phyloP scores from a whole-genome alignment of 2,329 filamentous ascomycete species.

The Juglanconis juglandina region DNA sequence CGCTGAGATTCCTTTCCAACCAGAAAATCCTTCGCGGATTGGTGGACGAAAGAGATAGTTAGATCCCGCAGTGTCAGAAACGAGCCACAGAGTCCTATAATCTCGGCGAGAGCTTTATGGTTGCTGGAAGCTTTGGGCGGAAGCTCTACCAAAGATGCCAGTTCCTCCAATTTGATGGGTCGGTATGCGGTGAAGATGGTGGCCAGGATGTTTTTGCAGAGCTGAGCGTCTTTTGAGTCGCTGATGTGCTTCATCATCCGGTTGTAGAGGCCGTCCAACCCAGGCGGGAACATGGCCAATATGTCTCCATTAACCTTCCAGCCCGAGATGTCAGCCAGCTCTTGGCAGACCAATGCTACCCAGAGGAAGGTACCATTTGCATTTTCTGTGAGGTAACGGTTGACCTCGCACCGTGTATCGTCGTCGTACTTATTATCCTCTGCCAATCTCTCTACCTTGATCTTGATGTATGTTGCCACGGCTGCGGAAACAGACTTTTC shows the following conservation, averaged over 20 bases:
- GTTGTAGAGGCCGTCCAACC: constrained; percentile 34
- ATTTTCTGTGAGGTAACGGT: constrained; percentile 26
- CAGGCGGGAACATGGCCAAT: constrained; percentile 29
- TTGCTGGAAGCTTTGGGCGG: constrained; percentile 16
- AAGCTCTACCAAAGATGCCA: constrained; percentile 24
- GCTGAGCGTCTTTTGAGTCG: constrained; percentile 24
- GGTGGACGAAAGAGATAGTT: constrained; percentile 2
- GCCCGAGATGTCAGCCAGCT: constrained; percentile 23
- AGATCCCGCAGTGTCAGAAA: constrained; percentile 33
- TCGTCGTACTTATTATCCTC: constrained; percentile 24
- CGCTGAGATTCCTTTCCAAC: constrained; percentile 14
- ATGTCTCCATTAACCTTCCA: constrained; percentile 7
- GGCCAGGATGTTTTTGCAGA: constrained; percentile 34
- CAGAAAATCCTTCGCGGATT: constrained; percentile 2
- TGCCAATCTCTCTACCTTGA: constrained; percentile 31
- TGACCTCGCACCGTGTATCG: constrained; percentile 18
- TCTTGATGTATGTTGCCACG: constrained; percentile 26
- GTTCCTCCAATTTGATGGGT: constrained; percentile 34
- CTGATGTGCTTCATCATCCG: constrained; percentile 35
- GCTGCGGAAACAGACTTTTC: constrained; percentile 10
- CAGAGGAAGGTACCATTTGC: constrained; percentile 42
- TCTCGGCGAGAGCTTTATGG: constrained; percentile 20
- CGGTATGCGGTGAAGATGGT: constrained; percentile 29
- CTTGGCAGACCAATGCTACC: constrained; percentile 38
- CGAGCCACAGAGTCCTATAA: constrained; percentile 36